Evolutionary conservation across 1,284 basidiomycete species (phyloP).

Genomic region (Amylostereum chailletii): DNA sequence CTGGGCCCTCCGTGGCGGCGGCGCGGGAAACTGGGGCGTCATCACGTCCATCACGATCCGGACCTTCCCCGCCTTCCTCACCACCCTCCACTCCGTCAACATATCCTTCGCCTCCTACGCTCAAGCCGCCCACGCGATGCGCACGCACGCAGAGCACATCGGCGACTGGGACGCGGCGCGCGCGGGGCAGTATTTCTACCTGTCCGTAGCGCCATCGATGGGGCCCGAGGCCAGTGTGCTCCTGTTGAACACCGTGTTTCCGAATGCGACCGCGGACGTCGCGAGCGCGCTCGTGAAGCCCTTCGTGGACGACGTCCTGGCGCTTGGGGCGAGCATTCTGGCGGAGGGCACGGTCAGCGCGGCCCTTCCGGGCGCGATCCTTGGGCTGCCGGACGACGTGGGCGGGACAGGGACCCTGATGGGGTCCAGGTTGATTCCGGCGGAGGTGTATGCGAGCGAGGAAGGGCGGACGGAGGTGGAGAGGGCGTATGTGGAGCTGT

Average conservation of each 20-base stretch:
- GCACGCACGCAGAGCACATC: slow-evolving; percentile 18
- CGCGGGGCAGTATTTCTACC: slow-evolving; percentile 24
- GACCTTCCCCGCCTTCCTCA: slow-evolving; percentile 23
- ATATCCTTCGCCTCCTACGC: slow-evolving; percentile 7
- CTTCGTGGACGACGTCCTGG: slow-evolving; percentile 17
- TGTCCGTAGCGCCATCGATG: slow-evolving; percentile 7
- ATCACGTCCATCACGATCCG: slow-evolving; percentile 22
- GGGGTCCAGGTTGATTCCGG: slow-evolving; percentile 18
- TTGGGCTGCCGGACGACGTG: slow-evolving; percentile 11
- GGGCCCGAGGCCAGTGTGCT: not conserved
- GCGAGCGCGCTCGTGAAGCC: slow-evolving; percentile 18
- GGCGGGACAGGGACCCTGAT: slow-evolving; percentile 12
- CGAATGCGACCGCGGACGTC: slow-evolving; percentile 8
- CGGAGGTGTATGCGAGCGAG: slow-evolving; percentile 8
- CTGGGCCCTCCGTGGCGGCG: slow-evolving; percentile 25
- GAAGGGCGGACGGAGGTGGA: slow-evolving; percentile 4
- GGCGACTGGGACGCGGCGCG: slow-evolving; percentile 22
- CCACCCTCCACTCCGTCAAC: slow-evolving; percentile 11
- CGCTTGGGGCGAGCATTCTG: slow-evolving; percentile 6
- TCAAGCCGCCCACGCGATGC: slow-evolving; percentile 8
- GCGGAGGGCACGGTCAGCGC: slow-evolving; percentile 5
- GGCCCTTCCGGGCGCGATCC: not conserved
- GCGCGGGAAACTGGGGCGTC: slow-evolving; percentile 26
- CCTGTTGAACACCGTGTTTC: slow-evolving; percentile 9
- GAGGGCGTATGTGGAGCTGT: slow-evolving; percentile 4